Evolutionary conservation across 2,329 filamentous ascomycete genomes (phyloP).

Genomic region (Lachnellula arida): DNA sequence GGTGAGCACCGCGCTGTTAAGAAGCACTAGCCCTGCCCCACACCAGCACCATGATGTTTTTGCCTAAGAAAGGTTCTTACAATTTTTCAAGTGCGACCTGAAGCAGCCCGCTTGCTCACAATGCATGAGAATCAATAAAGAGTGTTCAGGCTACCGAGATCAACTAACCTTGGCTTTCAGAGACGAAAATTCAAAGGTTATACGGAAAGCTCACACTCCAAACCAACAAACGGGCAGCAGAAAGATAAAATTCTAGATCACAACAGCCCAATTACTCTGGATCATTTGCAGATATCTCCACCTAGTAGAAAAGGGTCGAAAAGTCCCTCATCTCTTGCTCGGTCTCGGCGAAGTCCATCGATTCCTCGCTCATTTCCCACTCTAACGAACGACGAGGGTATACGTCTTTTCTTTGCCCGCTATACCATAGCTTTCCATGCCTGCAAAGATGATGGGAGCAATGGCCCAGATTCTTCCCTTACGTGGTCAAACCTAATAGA

Average conservation of each 20-base stretch:
- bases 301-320: background rate
- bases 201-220: conserved; percentile 40
- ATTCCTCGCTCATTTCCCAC: background rate
- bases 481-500: conserved; percentile 32
- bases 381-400: conserved; percentile 12
- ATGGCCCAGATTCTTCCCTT: background rate
- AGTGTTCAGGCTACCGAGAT: conserved; percentile 51
- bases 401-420: conserved; percentile 24
- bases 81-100: conserved; percentile 44
- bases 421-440: background rate
- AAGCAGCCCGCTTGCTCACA: conserved; percentile 46
- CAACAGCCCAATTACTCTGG: no score
- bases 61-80: background rate
- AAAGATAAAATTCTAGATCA: background rate
- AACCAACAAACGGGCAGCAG: background rate
- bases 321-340: background rate
- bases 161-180: conserved; percentile 52
- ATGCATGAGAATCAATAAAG: conserved; percentile 46
- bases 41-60: no score
- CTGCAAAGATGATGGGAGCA: conserved; percentile 5
- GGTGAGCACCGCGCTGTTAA: no score
- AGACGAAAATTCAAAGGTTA: conserved; percentile 51
- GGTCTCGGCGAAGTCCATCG: background rate
- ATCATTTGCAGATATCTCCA: background rate
- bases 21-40: no score